phyloP scores from a whole-genome alignment of 1,139 yeast genomes.

The Groenewaldozyma auringiensis region DNA sequence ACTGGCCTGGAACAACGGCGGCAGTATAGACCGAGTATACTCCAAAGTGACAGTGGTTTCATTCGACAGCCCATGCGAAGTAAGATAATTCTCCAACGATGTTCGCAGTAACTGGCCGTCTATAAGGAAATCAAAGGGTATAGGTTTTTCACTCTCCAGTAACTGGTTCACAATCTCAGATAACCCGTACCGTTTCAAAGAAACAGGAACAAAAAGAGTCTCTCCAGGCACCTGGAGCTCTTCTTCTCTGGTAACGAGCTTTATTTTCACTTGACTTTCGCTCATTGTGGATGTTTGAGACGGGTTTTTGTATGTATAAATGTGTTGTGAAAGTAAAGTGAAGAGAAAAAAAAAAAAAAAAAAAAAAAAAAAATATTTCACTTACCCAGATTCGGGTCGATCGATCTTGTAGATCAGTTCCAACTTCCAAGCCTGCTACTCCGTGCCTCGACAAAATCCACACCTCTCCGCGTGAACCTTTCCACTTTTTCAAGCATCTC shows the following conservation, averaged over 20 bases:
- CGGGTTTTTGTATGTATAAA: too few relatives aligned
- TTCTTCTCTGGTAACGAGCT: conserved; percentile 78
- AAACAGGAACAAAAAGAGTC: conserved; percentile 73
- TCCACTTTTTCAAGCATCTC: too few relatives aligned
- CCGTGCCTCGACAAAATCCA: too few relatives aligned
- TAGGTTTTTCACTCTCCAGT: conserved; percentile 50
- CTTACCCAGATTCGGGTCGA: not conserved
- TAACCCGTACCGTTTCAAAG: conserved; percentile 80
- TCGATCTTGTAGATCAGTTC: not conserved
- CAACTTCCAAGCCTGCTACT: not conserved
- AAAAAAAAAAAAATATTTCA: not conserved
- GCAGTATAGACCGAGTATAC: conserved; percentile 85
- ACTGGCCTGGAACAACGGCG: conserved; percentile 85
- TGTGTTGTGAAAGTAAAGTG: too few relatives aligned
- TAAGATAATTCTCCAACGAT: conserved; percentile 71
- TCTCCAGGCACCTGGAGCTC: conserved; percentile 74
- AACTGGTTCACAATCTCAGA: conserved; percentile 93
- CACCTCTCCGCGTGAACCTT: too few relatives aligned
- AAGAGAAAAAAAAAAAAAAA: not conserved
- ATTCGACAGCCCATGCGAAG: conserved; percentile 66
- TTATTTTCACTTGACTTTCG: conserved; percentile 54
- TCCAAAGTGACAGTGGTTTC: conserved; percentile 78
- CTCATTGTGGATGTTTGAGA: conserved; percentile 9
- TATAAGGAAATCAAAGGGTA: conserved; percentile 88
- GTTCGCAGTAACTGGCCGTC: conserved; percentile 55